Evolutionary conservation across 2,329 filamentous ascomycete genomes (phyloP).

Genomic region (Fusarium marasasianum): DNA sequence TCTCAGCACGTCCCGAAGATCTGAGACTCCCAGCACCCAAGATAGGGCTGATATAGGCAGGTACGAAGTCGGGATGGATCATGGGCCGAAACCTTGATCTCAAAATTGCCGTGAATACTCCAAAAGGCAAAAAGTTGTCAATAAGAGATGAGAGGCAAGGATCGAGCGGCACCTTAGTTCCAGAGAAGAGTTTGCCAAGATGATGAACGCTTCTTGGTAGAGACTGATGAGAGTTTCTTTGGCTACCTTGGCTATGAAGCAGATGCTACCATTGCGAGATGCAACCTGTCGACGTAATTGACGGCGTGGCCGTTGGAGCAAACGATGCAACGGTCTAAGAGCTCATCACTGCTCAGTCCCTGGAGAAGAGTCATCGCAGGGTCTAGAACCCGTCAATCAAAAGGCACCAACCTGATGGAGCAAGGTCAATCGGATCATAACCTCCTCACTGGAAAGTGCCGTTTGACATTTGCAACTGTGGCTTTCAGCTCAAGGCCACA

Average conservation of each 20-base stretch:
- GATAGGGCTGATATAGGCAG: not conserved
- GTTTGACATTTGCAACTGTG: not conserved
- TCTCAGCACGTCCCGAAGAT: not conserved
- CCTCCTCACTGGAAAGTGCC: conserved; percentile 9
- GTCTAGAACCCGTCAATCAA: not conserved
- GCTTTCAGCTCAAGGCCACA: conserved; percentile 7
- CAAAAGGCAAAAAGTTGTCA: not conserved
- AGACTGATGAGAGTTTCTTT: not conserved
- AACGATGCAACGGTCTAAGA: not conserved
- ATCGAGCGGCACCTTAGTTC: not conserved
- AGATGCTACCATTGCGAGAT: not conserved
- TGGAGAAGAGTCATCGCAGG: not conserved
- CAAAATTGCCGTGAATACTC: not conserved
- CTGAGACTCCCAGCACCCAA: not conserved
- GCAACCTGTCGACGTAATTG: not conserved
- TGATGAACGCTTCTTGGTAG: not conserved
- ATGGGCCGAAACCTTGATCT: not conserved
- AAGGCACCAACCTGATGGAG: not conserved
- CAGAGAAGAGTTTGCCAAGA: not conserved
- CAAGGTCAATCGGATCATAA: not conserved
- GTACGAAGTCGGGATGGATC: not conserved
- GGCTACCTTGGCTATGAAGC: not conserved
- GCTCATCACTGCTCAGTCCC: not conserved
- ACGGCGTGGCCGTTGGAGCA: not conserved
- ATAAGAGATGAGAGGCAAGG: not conserved